Evolutionary conservation across 2,329 filamentous ascomycete species (phyloP).

Genomic region (Cladosporium colombiae): DNA sequence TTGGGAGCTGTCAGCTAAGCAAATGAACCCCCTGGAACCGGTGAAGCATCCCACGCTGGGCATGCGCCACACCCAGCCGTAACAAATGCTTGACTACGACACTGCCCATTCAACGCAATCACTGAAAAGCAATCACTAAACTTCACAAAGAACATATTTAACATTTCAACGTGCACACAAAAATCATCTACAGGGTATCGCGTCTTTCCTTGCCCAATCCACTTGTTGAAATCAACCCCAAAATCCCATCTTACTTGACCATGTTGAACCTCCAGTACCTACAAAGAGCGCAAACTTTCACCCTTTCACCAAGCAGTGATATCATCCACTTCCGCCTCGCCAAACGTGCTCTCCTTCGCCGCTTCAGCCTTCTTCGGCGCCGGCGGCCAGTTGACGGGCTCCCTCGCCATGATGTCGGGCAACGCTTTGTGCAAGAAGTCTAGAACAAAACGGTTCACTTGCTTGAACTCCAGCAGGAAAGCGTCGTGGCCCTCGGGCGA

Average conservation of each 20-base stretch:
- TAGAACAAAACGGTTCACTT: slow-evolving; percentile 86
- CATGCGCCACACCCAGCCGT: background rate
- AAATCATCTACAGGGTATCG: slow-evolving; percentile 7
- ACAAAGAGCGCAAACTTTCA: background rate
- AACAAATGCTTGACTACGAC: background rate
- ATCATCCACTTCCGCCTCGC: slow-evolving; percentile 93
- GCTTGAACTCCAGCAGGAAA: slow-evolving; percentile 93
- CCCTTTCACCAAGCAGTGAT: slow-evolving; percentile 83
- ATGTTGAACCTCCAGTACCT: background rate
- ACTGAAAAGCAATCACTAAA: background rate
- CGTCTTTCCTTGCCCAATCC: background rate
- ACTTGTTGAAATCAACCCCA: background rate
- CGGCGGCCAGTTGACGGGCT: slow-evolving; percentile 49
- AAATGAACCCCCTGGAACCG: background rate
- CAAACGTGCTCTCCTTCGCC: slow-evolving; percentile 88
- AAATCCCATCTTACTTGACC: background rate
- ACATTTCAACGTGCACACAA: background rate
- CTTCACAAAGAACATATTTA: background rate
- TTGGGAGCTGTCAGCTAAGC: background rate
- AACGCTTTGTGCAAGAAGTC: slow-evolving; percentile 79
- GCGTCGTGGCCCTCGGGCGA: slow-evolving; percentile 95
- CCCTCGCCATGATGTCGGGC: slow-evolving; percentile 78
- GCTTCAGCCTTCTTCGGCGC: slow-evolving; percentile 56
- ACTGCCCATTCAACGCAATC: background rate
- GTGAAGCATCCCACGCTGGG: slow-evolving; percentile 9